Percentiles rank a stretch among this genome's conserved stretches.
Evolutionary conservation across 2,329 filamentous ascomycete genomes (phyloP).

Genomic region (Colletotrichum spinosum): DNA sequence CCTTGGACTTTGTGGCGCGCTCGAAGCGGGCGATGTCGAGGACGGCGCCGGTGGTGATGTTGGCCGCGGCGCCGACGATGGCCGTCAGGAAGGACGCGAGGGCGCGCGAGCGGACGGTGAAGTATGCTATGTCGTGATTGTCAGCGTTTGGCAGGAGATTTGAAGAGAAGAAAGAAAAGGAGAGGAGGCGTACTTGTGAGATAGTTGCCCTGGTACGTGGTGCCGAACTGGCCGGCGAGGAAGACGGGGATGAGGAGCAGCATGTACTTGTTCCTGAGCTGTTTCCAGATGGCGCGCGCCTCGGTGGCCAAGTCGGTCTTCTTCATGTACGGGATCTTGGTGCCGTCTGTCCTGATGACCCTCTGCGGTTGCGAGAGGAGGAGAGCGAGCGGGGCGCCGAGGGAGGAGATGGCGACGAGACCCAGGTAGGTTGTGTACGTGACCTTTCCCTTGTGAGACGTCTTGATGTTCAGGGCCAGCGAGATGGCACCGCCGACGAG

Average conservation of each 20-base stretch:
- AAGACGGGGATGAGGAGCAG: constrained; percentile 30
- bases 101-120: constrained; percentile 30
- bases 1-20: constrained; percentile 25
- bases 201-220: constrained; percentile 32
- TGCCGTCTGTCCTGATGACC: constrained; percentile 56
- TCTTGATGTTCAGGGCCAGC: constrained; percentile 57
- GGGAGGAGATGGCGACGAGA: constrained; percentile 60
- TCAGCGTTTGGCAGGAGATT: neutral
- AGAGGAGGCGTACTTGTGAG: constrained; percentile 17
- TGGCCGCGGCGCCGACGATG: constrained; percentile 24
- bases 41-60: constrained; percentile 23
- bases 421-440: constrained; percentile 55
- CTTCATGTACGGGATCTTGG: constrained; percentile 43
- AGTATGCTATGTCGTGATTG: constrained; percentile 10
- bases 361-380: constrained; percentile 58
- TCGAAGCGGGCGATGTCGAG: constrained; percentile 17
- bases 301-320: constrained; percentile 24
- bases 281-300: constrained; percentile 30
- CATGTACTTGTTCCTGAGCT: constrained; percentile 33
- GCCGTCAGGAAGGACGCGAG: constrained; percentile 27
- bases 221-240: constrained; percentile 28
- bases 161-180: no score
- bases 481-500: constrained; percentile 63
- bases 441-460: constrained; percentile 51
- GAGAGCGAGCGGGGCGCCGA: constrained; percentile 55